Evolutionary conservation across 1,139 yeast species (phyloP).

Genomic region (Meyerozyma athensensis): DNA sequence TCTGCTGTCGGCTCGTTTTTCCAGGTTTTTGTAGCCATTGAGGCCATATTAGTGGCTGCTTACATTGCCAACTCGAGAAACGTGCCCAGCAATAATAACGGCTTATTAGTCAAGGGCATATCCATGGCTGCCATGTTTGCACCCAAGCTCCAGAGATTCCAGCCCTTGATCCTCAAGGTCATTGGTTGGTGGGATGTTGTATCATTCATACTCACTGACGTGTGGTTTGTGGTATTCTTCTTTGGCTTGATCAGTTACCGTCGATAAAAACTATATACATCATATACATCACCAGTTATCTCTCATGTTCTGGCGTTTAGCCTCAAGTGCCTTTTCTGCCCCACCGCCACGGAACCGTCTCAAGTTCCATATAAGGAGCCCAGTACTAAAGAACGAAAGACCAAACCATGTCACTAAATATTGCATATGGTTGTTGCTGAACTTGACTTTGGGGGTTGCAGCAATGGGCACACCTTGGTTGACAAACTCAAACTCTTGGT

Average conservation of each 20-base stretch:
- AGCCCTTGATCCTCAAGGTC: slow-evolving; percentile 25
- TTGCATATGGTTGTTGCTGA: slow-evolving; percentile 87
- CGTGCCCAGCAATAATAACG: slow-evolving; percentile 10
- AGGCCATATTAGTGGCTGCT: slow-evolving; percentile 30
- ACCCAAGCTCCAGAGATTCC: slow-evolving; percentile 29
- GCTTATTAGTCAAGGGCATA: slow-evolving; percentile 24
- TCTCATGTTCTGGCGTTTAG: slow-evolving; percentile 38
- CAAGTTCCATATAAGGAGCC: slow-evolving; percentile 45
- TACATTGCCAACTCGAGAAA: slow-evolving; percentile 27
- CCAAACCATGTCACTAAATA: slow-evolving; percentile 96
- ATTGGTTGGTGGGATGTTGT: slow-evolving; percentile 37
- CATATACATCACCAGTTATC: slow-evolving; percentile 14
- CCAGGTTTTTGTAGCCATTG: slow-evolving; percentile 28
- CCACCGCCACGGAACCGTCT: slow-evolving; percentile 28
- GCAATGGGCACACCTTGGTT: slow-evolving; percentile 91
- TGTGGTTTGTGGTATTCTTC: slow-evolving; percentile 34
- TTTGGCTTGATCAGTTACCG: slow-evolving; percentile 34
- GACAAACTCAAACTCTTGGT: slow-evolving; percentile 48
- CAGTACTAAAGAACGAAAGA: slow-evolving; percentile 63
- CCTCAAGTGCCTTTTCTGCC: slow-evolving; percentile 40
- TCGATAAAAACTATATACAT: slow-evolving; percentile 1
- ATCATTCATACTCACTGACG: slow-evolving; percentile 35
- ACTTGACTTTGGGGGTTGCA: slow-evolving; percentile 67
- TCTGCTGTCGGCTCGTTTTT: slow-evolving; percentile 21
- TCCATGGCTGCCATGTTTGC: slow-evolving; percentile 33